Evolutionary conservation across 1,139 yeast genomes (phyloP).

Genomic region (Geotrichum europaeum): DNA sequence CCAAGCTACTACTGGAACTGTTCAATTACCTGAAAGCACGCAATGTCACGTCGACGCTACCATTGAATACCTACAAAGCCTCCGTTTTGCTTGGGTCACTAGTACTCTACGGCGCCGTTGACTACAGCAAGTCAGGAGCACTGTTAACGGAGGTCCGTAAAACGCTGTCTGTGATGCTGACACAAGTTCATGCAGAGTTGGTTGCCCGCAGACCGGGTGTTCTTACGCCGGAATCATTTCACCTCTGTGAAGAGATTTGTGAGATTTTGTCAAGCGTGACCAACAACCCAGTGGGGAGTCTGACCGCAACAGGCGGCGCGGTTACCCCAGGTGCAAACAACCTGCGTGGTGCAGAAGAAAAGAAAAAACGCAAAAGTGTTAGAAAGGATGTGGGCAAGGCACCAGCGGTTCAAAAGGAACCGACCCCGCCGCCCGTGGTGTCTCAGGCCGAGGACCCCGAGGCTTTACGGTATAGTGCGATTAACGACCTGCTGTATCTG

Average conservation of each 20-base stretch:
- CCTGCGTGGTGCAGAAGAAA: background rate
- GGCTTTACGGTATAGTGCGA: conserved; percentile 1
- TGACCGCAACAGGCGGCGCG: background rate
- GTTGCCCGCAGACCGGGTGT: conserved; percentile 26
- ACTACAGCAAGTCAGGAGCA: conserved; percentile 78
- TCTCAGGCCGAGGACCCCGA: background rate
- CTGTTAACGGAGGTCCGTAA: conserved; percentile 62
- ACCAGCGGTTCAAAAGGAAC: background rate
- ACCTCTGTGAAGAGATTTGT: conserved; percentile 24
- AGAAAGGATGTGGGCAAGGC: background rate
- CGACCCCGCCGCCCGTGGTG: background rate
- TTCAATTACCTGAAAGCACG: conserved; percentile 45
- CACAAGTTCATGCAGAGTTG: conserved; percentile 25
- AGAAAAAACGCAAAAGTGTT: background rate
- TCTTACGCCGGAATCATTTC: conserved; percentile 20
- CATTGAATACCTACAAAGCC: conserved; percentile 61
- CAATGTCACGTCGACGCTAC: conserved; percentile 48
- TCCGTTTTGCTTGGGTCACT: conserved; percentile 61
- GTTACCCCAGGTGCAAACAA: background rate
- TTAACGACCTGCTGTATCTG: conserved; percentile 2
- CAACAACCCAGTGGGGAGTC: background rate
- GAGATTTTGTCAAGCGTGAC: conserved; percentile 20
- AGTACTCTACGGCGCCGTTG: conserved; percentile 74
- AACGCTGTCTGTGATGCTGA: conserved; percentile 24
- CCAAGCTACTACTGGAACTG: conserved; percentile 58